Evolutionary conservation across 305 asterid species (phyloP).

Genomic region (Fraxinus nigra): DNA sequence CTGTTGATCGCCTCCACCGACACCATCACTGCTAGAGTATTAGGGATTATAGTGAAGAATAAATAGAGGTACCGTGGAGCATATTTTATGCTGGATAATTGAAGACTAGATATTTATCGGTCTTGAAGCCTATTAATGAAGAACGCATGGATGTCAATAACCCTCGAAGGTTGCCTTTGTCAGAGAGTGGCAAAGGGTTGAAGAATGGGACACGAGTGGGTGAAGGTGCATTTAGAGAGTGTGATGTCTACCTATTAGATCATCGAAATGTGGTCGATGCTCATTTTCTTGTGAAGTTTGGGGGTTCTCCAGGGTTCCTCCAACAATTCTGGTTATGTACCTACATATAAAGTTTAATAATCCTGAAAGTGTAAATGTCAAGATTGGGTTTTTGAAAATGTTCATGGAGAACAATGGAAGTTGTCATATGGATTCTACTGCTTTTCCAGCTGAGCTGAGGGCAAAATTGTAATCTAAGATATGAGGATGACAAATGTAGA

Average conservation of each 20-base stretch:
- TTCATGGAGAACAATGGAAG: conserved; percentile 75
- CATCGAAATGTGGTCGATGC: conserved; percentile 72
- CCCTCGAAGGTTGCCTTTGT: conserved; percentile 78
- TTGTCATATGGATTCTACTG: conserved; percentile 79
- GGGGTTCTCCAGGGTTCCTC: conserved; percentile 81
- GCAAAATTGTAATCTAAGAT: conserved; percentile 82
- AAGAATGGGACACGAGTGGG: conserved; percentile 93
- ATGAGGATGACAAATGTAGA: conserved; percentile 92
- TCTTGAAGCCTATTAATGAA: conserved; percentile 87
- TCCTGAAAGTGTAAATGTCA: conserved; percentile 46
- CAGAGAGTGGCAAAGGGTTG: conserved; percentile 81
- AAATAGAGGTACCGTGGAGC: conserved; percentile 65
- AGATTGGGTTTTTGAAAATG: conserved; percentile 78
- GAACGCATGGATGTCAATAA: conserved; percentile 89
- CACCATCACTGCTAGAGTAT: too few relatives aligned
- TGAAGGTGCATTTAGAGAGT: conserved; percentile 85
- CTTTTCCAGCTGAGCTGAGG: conserved; percentile 70
- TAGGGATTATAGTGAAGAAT: too few relatives aligned
- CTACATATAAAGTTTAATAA: conserved; percentile 73
- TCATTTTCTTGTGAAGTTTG: conserved; percentile 47
- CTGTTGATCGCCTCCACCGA: too few relatives aligned
- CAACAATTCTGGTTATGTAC: conserved; percentile 60
- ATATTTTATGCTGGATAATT: conserved; percentile 71
- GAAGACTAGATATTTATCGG: conserved; percentile 56
- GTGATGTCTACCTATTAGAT: conserved; percentile 78